phyloP scores from a whole-genome alignment of 148 eudicot genomes.

The Pharnaceum exiguum region DNA sequence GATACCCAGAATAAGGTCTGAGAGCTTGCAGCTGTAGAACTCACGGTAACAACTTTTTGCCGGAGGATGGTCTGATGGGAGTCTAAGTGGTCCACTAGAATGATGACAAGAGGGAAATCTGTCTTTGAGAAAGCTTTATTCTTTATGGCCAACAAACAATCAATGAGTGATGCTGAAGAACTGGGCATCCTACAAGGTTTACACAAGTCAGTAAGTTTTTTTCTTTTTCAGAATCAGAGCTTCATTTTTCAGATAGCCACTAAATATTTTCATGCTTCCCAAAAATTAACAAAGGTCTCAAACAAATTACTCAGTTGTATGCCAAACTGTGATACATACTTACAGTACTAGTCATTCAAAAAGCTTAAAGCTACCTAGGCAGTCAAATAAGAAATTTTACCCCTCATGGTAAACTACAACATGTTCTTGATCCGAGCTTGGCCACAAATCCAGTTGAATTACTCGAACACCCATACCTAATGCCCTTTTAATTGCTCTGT shows the following conservation, averaged over 20 bases:
- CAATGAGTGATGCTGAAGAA: constrained; percentile 37
- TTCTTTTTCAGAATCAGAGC: no score
- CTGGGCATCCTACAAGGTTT: no score
- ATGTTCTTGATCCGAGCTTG: constrained; percentile 17
- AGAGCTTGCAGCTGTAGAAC: neutral
- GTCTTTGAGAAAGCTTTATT: constrained; percentile 53
- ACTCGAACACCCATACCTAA: constrained; percentile 45
- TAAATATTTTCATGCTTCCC: no score
- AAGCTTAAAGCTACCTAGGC: no score
- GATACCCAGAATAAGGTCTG: neutral
- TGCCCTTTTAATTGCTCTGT: constrained; percentile 30
- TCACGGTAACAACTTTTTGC: constrained; percentile 39
- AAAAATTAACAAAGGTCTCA: no score
- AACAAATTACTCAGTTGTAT: no score
- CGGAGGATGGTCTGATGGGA: constrained; percentile 44
- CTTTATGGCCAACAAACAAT: constrained; percentile 51
- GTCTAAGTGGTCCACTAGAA: constrained; percentile 62
- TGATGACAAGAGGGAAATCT: constrained; percentile 54
- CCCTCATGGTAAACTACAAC: constrained; percentile 44
- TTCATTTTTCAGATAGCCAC: no score
- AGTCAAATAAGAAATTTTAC: constrained; percentile 15
- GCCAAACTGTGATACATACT: no score
- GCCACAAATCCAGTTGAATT: constrained; percentile 52
- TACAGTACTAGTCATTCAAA: no score
- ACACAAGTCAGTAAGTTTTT: no score